Base-by-base conservation (phyloP, 345 rosid species). In the Rhodamnia argentea region DNA sequence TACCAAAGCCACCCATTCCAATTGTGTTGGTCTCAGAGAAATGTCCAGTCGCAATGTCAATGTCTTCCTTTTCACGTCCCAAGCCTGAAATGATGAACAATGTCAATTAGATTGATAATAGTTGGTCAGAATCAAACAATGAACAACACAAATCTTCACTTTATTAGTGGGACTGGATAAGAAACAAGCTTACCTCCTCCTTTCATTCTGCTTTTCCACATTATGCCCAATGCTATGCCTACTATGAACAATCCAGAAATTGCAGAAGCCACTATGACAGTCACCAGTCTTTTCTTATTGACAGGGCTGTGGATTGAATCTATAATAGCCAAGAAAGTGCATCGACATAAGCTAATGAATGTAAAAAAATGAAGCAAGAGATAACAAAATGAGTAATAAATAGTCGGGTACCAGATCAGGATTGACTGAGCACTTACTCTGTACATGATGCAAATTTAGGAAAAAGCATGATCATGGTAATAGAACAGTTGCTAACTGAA, bases 1-100 rank as follows among this genome's bases (percentile, higher is more conserved):
- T 59, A 47, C 94, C 90, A 82, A 89, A 91, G 26, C 94, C 94
- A 18, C 94, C 94, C 16, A 75, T 57, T 18, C 92, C 94, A n/a
- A 92, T 52, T 53, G 37, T 64, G 82, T 91, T 91, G 20, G 54
- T 52, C 11, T 74, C 23, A 0, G 91, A 89, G 82, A 92, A 92
- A 83, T 84, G 57, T 83, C 87, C n/a, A 1, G 94, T 90, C 4
- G 94, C 92, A 37, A 18, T 51, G 20, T 89, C 89, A 12, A 85
- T 81, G n/a, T 29, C 53, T 29, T 82, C 64, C 18, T 83, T 10
- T 82, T 16, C 37, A 8, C 29, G 7, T 52, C 74, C 78, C 32
- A 13, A 13, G 1, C 12, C 47, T 40, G 27, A 27, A 15, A 54
- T 42, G 40, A 32, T 64, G n/a, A 27, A 42, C 51, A 55, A 14